Base-by-base conservation (phyloP, 2,329 filamentous ascomycete genomes). In the Colletotrichum neosansevieriae region DNA sequence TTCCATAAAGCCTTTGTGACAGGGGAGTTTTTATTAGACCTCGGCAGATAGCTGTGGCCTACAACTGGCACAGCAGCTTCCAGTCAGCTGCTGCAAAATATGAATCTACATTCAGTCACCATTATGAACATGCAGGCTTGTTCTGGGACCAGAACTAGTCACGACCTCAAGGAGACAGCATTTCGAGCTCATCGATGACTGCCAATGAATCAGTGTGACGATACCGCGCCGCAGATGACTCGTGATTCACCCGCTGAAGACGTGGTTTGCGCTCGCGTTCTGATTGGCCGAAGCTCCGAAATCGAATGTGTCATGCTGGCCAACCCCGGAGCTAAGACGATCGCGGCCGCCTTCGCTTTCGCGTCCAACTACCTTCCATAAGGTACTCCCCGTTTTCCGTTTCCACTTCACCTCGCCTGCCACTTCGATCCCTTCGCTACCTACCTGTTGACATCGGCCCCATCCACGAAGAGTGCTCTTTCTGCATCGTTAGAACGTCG, bases 221-320 rank as follows among this genome's bases (percentile, higher is more conserved):
- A 53, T 19, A 40, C 11, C 36, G 36, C 11, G 11, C 1, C 11
- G 3, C 29, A 38, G 12, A 40, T 34, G 24, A 21, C 24, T 3
- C 32, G 9, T 65, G 56, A 65, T 45, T 65, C 62, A 60, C 47
- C 19, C 47, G 49, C 38, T 32, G 57, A 56, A 58, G 59, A 64
- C 64, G 38, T 64, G 64, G 64, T 63, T 58, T 67, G 64, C 64
- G 64, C 51, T 67, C 60, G 60, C 60, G 51, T 64, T 19, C 21
- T 67, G 60, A 67, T 67, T 67, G 64, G 64, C 3, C 38, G 6
- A 64, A 67, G 64, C 64, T 67, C 38, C 13, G n/a, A 40, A 53
- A 44, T 64, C 50, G 13, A 53, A 38, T 58, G 64, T 67, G 64
- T 67, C 64, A 67, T 64, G 64, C 24, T 3, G 19, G 19, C n/a